Conservation (phyloP, 371 early-diverging fungal species). For the Saksenaea vasiformis region DNA sequence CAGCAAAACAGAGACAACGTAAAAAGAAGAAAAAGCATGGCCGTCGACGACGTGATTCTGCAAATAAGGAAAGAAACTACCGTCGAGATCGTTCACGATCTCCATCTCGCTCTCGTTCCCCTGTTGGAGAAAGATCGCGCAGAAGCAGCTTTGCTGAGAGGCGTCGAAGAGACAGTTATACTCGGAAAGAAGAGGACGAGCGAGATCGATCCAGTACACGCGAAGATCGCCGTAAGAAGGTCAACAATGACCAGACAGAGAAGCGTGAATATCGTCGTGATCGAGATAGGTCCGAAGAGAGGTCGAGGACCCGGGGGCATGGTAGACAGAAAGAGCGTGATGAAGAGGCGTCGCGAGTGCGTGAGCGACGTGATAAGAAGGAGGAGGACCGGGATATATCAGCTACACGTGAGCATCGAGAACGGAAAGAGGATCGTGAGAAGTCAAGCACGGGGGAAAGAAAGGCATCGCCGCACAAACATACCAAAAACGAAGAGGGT, state of each 20-base stretch:
- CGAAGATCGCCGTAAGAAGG: neutral
- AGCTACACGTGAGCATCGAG: neutral
- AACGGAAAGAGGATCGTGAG: neutral
- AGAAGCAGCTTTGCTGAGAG: neutral
- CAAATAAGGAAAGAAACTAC: neutral
- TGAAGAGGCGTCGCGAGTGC: neutral
- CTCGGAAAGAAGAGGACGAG: constrained; percentile 1
- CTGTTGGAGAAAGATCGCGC: neutral
- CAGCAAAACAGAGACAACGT: neutral
- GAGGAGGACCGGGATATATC: neutral
- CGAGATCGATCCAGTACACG: neutral
- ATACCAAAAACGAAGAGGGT: neutral
- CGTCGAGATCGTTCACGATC: constrained; percentile 6
- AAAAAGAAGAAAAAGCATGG: constrained; percentile 12
- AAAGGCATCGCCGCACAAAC: neutral
- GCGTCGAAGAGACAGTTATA: neutral
- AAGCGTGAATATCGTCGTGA: neutral
- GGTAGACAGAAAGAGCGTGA: neutral
- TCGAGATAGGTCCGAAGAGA: neutral
- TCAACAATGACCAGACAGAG: neutral
- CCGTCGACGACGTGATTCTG: neutral
- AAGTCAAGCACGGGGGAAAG: neutral
- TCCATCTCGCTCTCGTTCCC: constrained; percentile 13
- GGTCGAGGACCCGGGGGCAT: neutral
- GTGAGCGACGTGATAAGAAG: neutral